Percentiles rank a stretch among this genome's conserved stretches.
These are phyloP conservation scores for Micractinium conductrix DNA, from an alignment of 139 green algal genomes.

Conservation along the genomic window DNA sequence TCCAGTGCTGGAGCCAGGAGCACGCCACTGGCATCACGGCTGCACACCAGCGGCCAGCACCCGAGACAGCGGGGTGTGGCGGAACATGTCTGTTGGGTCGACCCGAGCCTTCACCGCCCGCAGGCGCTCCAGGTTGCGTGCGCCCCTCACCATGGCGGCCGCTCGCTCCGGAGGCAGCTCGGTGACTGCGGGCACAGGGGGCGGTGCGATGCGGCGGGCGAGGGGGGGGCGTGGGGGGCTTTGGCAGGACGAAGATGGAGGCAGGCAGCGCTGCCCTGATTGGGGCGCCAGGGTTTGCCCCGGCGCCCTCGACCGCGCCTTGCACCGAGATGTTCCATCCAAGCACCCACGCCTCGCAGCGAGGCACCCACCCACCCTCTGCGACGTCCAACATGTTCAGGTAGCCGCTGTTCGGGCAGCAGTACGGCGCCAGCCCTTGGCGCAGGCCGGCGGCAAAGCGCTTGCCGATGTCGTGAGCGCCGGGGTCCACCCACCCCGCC, in stretches of 20 bases:
- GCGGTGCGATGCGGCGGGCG: no score
- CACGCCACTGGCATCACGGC: neutral
- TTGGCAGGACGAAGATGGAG: neutral
- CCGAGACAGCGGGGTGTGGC: neutral
- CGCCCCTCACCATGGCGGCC: neutral
- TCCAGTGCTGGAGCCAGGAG: neutral
- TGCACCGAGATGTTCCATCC: neutral
- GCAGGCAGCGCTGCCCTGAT: neutral
- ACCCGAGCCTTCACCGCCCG: neutral
- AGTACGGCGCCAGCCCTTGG: neutral
- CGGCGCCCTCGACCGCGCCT: no score
- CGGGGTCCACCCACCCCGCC: neutral
- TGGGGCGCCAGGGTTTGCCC: no score
- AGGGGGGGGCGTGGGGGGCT: neutral
- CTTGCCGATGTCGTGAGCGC: neutral
- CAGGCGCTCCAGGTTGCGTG: neutral
- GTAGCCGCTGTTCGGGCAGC: neutral
- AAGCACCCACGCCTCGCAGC: neutral
- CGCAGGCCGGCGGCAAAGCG: neutral
- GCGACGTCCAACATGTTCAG: constrained; percentile 7
- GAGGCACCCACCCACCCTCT: neutral
- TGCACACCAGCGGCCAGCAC: neutral
- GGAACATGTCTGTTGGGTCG: constrained; percentile 4
- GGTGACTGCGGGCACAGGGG: neutral
- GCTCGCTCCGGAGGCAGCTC: neutral